Evolutionary conservation across 148 eudicot genomes (phyloP).

Genomic region (Hydrangea macrophylla): DNA sequence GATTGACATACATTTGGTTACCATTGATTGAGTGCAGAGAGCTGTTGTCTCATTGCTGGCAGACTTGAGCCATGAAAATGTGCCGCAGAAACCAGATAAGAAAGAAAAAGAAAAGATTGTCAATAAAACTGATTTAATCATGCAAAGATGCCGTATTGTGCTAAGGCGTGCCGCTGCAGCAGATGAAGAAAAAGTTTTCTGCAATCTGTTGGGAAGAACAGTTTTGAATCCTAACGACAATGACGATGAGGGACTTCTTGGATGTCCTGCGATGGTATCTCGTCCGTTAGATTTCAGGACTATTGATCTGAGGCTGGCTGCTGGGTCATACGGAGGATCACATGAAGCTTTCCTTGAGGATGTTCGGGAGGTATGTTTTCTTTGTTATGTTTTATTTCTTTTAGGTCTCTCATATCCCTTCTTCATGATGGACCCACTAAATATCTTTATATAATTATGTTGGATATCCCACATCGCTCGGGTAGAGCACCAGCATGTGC

Average conservation of each 20-base stretch:
- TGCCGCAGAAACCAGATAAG: conserved; percentile 31
- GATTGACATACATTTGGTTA: background rate
- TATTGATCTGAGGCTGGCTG: conserved; percentile 53
- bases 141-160: conserved; percentile 54
- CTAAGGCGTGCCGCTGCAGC: conserved; percentile 40
- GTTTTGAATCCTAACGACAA: conserved; percentile 32
- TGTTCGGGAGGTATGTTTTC: conserved; percentile 44
- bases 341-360: conserved; percentile 60
- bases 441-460: too few relatives aligned
- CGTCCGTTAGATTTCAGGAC: conserved; percentile 59
- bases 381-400: background rate
- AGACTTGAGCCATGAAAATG: conserved; percentile 23
- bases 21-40: conserved; percentile 35
- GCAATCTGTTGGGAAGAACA: conserved; percentile 49
- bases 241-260: conserved; percentile 52
- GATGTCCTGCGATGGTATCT: conserved; percentile 53
- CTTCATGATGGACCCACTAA: too few relatives aligned
- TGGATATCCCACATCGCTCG: too few relatives aligned
- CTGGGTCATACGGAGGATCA: conserved; percentile 47
- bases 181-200: conserved; percentile 46
- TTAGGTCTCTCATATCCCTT: too few relatives aligned
- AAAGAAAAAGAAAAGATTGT: conserved; percentile 34
- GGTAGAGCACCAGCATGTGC: too few relatives aligned
- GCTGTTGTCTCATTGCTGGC: conserved; percentile 49
- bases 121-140: conserved; percentile 34